phyloP scores from a whole-genome alignment of 495 filamentous ascomycete species.

The Podospora conica region DNA sequence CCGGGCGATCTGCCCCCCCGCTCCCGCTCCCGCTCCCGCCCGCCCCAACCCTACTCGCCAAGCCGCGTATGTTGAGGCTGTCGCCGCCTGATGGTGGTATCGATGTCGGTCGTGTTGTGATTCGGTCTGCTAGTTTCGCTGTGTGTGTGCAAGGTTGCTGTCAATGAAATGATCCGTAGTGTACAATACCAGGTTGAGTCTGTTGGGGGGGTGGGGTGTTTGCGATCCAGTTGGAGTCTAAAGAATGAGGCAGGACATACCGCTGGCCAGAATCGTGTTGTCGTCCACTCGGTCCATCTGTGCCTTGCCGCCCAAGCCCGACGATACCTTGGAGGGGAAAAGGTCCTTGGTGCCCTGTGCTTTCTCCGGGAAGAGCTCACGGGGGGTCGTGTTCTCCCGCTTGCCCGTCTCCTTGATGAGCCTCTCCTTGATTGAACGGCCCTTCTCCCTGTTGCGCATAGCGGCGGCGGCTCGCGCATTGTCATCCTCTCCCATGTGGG shows the following conservation, averaged over 20 bases:
- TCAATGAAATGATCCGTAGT: slow-evolving; percentile 14
- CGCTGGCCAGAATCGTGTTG: slow-evolving; percentile 36
- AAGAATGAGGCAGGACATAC: slow-evolving; percentile 29
- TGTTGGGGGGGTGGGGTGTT: background rate
- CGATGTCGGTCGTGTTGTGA: slow-evolving; percentile 24
- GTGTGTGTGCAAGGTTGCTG: slow-evolving; percentile 8
- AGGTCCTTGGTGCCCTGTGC: slow-evolving; percentile 53
- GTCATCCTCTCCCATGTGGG: slow-evolving; percentile 38
- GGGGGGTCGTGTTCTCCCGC: slow-evolving; percentile 31
- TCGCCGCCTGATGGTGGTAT: slow-evolving; percentile 1
- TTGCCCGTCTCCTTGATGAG: slow-evolving; percentile 27
- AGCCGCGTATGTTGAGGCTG: slow-evolving; percentile 58
- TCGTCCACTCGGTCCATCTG: slow-evolving; percentile 39
- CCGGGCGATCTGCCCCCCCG: slow-evolving; percentile 35
- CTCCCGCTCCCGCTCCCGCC: background rate
- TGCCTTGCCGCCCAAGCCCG: slow-evolving; percentile 23
- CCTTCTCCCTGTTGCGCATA: slow-evolving; percentile 39
- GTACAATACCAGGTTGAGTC: background rate
- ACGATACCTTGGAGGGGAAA: slow-evolving; percentile 54
- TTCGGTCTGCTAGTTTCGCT: slow-evolving; percentile 37
- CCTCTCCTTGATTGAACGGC: slow-evolving; percentile 41
- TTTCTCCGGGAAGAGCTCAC: slow-evolving; percentile 64
- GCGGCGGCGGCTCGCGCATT: slow-evolving; percentile 25
- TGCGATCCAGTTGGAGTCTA: slow-evolving; percentile 5
- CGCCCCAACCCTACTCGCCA: slow-evolving; percentile 41